These are phyloP conservation scores for Dissophora globulifera DNA, from an alignment of 192 early-diverging fungal species.

Conservation along the genomic window DNA sequence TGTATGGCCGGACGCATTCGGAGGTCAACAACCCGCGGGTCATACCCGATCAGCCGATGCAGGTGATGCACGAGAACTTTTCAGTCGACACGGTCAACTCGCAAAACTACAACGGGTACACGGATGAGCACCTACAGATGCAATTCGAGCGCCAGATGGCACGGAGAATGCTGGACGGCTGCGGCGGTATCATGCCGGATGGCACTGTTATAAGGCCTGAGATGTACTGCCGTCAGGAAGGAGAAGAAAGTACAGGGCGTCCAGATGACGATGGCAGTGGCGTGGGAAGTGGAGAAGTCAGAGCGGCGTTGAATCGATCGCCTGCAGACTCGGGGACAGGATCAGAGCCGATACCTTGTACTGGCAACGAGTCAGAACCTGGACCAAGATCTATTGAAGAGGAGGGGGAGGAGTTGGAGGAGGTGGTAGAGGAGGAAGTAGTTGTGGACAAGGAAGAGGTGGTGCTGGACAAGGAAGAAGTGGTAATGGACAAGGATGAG, in stretches of 20 bases:
- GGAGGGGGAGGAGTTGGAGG: neutral
- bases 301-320: neutral
- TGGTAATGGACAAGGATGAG: too few relatives aligned
- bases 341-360: neutral
- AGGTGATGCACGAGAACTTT: slow-evolving; percentile 34
- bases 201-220: too few relatives aligned
- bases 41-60: slow-evolving; percentile 26
- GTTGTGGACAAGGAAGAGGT: too few relatives aligned
- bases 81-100: slow-evolving; percentile 4
- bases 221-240: slow-evolving; percentile 9
- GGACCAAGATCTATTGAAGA: neutral
- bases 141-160: slow-evolving; percentile 40
- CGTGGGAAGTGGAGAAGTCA: neutral
- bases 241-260: neutral
- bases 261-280: slow-evolving; percentile 3
- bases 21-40: slow-evolving; percentile 54
- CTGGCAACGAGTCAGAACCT: too few relatives aligned
- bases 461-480: too few relatives aligned
- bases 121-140: slow-evolving; percentile 26
- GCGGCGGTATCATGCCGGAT: too few relatives aligned
- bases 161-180: slow-evolving; percentile 1
- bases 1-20: slow-evolving; percentile 75
- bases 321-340: neutral
- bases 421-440: neutral
- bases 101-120: slow-evolving; percentile 8